Base-by-base conservation (phyloP, 306 rosid genomes). In the Erythrophleum fordii region DNA sequence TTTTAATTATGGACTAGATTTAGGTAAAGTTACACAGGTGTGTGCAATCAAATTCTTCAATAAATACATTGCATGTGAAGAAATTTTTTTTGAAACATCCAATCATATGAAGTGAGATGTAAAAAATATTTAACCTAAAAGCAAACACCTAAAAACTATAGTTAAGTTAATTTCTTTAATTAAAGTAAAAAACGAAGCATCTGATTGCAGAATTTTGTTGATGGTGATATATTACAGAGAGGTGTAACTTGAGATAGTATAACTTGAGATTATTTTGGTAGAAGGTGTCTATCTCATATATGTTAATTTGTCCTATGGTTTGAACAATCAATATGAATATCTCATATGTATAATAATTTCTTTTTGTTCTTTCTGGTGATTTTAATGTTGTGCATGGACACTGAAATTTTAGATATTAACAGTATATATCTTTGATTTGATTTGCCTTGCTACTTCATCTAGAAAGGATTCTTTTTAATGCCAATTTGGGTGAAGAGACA, bases 131-230 rank as follows among this genome's bases (percentile, higher is more conserved):
- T 11, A 42, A 42, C 48, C 8, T 41, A 8, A 10, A 8, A 8
- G 14, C 48, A 10, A 42, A 42, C 48, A 42, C 13, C 12, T 42
- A 11, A 42, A 11, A 42, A 42, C 2, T 42, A 5, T 42, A 10
- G 2, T 1, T 5, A 37, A 37, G 42, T 42, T 42, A 42, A 2
- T 39, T 39, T 7, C 5, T 2, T 39, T 39, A 39, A 5, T 39
- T 39, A 39, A 22, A 41, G 18, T 42, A 17, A 44, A 59, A 37
- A 18, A 13, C 20, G 52, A 44, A 53, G 34, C 62, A 49, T 52
- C 25, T 42, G 37, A 37, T 56, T 72, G 77, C 39, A 58, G 51
- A 66, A 49, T 39, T 25, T 78, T 46, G 64, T 84, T n/a, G n/a
- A n/a, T 79, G 34, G 58, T 26, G 49, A 67, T 55, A 73, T 29